Base-by-base conservation (phyloP, 2,329 filamentous ascomycete genomes). In the Colletotrichum melonis region DNA sequence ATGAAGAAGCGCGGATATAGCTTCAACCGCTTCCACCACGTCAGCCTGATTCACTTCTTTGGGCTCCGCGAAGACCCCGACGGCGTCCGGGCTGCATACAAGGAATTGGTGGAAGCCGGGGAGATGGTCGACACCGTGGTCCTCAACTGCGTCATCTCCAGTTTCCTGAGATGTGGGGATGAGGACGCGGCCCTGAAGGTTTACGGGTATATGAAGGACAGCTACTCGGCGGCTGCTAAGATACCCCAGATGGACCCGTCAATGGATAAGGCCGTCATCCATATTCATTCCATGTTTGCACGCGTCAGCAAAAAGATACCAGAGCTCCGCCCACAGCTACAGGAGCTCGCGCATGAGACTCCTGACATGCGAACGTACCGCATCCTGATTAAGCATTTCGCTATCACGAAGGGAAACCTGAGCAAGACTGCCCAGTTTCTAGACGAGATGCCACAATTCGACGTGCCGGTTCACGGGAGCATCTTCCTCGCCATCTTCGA, bases 51-150 rank as follows among this genome's bases (percentile, higher is more conserved):
- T 49, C 93, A 95, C 81, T 97, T 93, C 81, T 92, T 94, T 77
- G 97, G 96, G 1, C 86, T 97, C 69, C 89, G 90, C 77, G 85
- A 89, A 74, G 93, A 98, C 79, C 91, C 92, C 3, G 89, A 92
- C 73, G 94, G 90, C 3, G 90, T 98, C 26, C 89, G 95, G 57
- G 89, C 89, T 38, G 92, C 94, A 0, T 99, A 98, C 81, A 90
- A 89, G 75, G 91, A 95, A 26, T 93, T 98, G 82, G 93, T 98
- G n/a, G 86, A 93, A 49, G 89, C 92, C 0, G 95, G 95, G 42
- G 94, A 98, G 81, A 92, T 98, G 74, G 92, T 99, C 68, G 96
- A 98, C 81, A 95, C 94, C 0, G 88, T 93, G 3, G 93, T 95
- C 16, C 87, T 98, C 81, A 98, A 98, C 79, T 94, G 93, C 77